Percentiles rank a stretch among this genome's conserved stretches.
These are phyloP conservation scores for Capronia epimyces DNA, from an alignment of 2,329 filamentous ascomycete genomes.

Conservation along the genomic window DNA sequence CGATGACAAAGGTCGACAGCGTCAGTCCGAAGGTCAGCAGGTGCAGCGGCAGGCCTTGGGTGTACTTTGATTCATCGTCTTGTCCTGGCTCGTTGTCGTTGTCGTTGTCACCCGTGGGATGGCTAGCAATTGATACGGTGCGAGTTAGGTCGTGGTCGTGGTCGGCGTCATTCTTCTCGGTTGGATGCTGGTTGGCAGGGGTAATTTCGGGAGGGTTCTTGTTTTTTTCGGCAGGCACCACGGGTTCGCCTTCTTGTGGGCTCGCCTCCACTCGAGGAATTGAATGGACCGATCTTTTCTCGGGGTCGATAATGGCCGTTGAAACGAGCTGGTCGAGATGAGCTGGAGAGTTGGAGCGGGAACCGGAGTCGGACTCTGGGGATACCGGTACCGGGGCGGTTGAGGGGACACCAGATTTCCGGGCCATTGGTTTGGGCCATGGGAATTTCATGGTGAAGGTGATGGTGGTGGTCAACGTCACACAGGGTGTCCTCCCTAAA, in stretches of 20 bases:
- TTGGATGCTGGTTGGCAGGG: not conserved
- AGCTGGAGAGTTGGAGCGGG: not conserved
- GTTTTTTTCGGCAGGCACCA: not conserved
- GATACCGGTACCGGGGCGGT: not conserved
- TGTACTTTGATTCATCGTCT: constrained; percentile 29
- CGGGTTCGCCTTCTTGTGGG: not conserved
- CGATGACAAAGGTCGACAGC: constrained; percentile 31
- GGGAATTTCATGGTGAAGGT: constrained; percentile 21
- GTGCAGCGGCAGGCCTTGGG: constrained; percentile 21
- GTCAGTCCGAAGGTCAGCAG: constrained; percentile 28
- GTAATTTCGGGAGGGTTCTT: too few relatives aligned
- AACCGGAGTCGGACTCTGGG: not conserved
- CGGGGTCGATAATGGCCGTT: constrained; percentile 4
- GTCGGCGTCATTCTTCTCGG: constrained; percentile 1
- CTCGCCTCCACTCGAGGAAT: not conserved
- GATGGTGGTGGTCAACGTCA: not conserved
- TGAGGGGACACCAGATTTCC: constrained; percentile 3
- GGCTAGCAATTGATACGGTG: constrained; percentile 10
- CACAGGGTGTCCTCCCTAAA: not conserved
- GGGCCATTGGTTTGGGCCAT: constrained; percentile 17
- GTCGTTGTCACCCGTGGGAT: constrained; percentile 17
- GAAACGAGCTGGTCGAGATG: not conserved
- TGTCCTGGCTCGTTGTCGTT: constrained; percentile 19
- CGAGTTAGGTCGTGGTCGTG: constrained; percentile 5
- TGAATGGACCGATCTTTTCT: not conserved